Conservation (phyloP, 164 flowering plant species). For the Taxillus chinensis region DNA sequence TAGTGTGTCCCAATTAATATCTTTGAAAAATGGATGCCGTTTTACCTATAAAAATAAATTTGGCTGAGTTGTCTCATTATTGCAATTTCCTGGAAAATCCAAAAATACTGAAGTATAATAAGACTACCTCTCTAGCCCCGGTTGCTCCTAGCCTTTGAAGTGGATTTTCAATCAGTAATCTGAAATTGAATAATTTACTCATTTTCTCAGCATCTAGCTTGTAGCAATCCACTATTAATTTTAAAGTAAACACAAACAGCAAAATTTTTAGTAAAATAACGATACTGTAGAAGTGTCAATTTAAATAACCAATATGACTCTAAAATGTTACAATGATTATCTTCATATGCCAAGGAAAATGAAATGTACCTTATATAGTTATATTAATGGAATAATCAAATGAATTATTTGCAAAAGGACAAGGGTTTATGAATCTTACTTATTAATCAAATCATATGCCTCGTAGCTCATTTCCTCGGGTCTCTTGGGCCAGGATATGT, state of each 20-base stretch:
- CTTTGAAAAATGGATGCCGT: constrained; percentile 63
- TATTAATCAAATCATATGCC: constrained; percentile 75
- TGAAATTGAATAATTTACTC: constrained; percentile 19
- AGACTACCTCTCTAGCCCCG: constrained; percentile 76
- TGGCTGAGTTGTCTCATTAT: neutral
- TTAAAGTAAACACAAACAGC: neutral
- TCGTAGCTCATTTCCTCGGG: constrained; percentile 91
- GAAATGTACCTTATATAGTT: too few relatives aligned
- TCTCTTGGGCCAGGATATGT: constrained; percentile 86
- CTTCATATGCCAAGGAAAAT: too few relatives aligned
- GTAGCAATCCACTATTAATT: too few relatives aligned
- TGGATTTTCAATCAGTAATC: constrained; percentile 78
- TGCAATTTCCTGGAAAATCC: neutral
- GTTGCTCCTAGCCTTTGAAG: constrained; percentile 94
- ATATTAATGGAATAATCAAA: too few relatives aligned
- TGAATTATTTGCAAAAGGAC: neutral
- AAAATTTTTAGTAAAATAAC: neutral
- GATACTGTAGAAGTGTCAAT: too few relatives aligned
- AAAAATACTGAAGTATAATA: neutral
- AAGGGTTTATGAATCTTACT: constrained; percentile 39
- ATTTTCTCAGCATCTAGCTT: neutral
- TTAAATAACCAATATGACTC: too few relatives aligned
- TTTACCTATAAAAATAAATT: constrained; percentile 58
- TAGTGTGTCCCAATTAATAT: constrained; percentile 93
- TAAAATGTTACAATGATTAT: too few relatives aligned